These are phyloP conservation scores for Eucalyptus camaldulensis DNA, from an alignment of 345 rosid genomes.

Conservation along the genomic window DNA sequence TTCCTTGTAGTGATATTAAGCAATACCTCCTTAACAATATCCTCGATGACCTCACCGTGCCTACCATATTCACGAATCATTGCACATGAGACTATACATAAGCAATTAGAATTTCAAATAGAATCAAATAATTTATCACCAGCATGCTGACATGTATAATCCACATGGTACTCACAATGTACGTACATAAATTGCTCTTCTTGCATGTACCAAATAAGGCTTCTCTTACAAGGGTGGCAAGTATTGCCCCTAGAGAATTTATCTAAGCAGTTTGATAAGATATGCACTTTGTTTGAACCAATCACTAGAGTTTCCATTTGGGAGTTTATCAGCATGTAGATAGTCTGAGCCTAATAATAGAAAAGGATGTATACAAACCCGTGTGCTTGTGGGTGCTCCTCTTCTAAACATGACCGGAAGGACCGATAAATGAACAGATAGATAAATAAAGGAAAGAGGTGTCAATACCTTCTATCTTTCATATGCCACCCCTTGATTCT, in stretches of 20 bases:
- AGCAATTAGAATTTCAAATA: not conserved
- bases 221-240: not conserved
- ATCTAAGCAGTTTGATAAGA: too few species aligned
- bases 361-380: too few species aligned
- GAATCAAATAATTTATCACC: not conserved
- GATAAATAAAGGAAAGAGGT: fast-evolving
- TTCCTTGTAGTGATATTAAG: not conserved
- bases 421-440: not conserved
- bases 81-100: not conserved
- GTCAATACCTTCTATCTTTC: not conserved
- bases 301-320: not conserved
- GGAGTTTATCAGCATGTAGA: too few species aligned
- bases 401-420: too few species aligned
- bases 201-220: not conserved
- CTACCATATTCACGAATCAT: not conserved
- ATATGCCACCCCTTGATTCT: too few species aligned
- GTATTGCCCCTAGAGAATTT: too few species aligned
- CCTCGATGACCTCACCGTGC: not conserved
- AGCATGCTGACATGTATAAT: not conserved
- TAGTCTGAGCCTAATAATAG: too few species aligned
- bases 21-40: not conserved
- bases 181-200: too few species aligned
- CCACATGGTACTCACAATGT: not conserved
- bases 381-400: not conserved
- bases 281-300: too few species aligned